Conservation (phyloP, 768 basidiomycete species). For the Tubosaeta sp. region DNA sequence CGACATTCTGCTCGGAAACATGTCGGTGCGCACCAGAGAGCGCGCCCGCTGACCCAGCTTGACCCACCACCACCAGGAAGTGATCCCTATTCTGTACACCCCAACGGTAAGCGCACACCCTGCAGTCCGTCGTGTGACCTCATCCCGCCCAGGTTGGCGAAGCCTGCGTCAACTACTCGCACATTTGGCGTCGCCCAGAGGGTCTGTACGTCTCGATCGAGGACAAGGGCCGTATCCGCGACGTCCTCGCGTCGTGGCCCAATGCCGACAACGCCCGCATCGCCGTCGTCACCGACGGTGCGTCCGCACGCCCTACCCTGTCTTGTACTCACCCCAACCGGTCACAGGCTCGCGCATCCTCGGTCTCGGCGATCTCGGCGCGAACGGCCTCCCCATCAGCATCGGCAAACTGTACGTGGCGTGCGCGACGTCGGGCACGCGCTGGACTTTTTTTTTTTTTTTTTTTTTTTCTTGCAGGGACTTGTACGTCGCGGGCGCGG, state of each 20-base stretch:
- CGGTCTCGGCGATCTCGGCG: constrained; percentile 51
- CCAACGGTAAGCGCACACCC: constrained; percentile 48
- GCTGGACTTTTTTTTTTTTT: neutral
- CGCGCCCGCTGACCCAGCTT: neutral
- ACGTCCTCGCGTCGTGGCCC: constrained; percentile 53
- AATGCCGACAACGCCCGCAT: constrained; percentile 47
- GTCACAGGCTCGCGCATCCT: constrained; percentile 61
- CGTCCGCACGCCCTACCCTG: neutral
- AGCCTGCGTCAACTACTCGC: constrained; percentile 65
- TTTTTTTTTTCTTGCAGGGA: constrained; percentile 34
- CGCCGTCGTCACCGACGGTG: constrained; percentile 75
- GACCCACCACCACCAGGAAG: constrained; percentile 34
- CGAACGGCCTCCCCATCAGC: constrained; percentile 48
- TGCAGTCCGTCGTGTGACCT: constrained; percentile 8
- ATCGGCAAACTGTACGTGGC: constrained; percentile 65
- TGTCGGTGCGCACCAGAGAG: constrained; percentile 40
- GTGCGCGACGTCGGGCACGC: neutral
- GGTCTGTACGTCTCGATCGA: constrained; percentile 60
- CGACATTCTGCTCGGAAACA: constrained; percentile 53
- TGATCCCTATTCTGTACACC: constrained; percentile 71
- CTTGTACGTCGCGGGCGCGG: constrained; percentile 69
- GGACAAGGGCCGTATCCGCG: constrained; percentile 59
- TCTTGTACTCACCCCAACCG: constrained; percentile 4
- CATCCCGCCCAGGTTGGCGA: constrained; percentile 52
- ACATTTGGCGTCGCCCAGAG: constrained; percentile 63